Base-by-base conservation (phyloP, 805 yeast genomes). In the Hanseniaspora singularis region DNA sequence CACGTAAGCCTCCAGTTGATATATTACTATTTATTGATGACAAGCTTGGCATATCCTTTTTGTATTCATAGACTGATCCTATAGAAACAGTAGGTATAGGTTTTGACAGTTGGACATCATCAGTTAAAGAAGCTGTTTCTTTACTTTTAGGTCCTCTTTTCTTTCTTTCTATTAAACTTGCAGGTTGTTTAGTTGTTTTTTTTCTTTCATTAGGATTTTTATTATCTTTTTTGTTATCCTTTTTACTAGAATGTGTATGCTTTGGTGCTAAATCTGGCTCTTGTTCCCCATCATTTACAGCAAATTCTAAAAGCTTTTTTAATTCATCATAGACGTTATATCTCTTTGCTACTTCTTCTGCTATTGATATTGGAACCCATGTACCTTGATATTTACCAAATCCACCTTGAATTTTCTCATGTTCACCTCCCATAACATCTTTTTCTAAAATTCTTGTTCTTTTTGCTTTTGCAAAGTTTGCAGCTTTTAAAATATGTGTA, bases 301-400 rank as follows among this genome's bases (percentile, higher is more conserved):
- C 64, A 57, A 74, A 82, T 28, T 78, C 79, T 51, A 88, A 77
- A 19, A 87, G 65, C 0, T 88, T 83, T 32, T 66, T 62, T 38
- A 89, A 67, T 14, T 72, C 67, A 3, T 73, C 81, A 51, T 69
- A 66, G 4, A 83, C 94, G 1, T 72, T 77, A 53, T 76, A 77
- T 54, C 76, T 77, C 41, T 68, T 66, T 1, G 89, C 85, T 48
- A 85, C 72, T 51, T 72, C 74, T 22, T 68, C 64, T 1, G 95
- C 96, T 41, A 83, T 75, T 6, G 71, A 76, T 51, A 84, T 64
- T 0, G 96, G 96, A 8, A 88, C 88, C 96, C 96, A 88, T 2
- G 96, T 88, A 15, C 96, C 96, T 63, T 89, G 97, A 63, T 87
- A 89, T 58, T 88, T 80, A 46, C 97, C 97, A 60, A 87, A 88